Evolutionary conservation across 2,329 filamentous ascomycete species (phyloP).

Genomic region (Aspergillus brunneoviolaceus): DNA sequence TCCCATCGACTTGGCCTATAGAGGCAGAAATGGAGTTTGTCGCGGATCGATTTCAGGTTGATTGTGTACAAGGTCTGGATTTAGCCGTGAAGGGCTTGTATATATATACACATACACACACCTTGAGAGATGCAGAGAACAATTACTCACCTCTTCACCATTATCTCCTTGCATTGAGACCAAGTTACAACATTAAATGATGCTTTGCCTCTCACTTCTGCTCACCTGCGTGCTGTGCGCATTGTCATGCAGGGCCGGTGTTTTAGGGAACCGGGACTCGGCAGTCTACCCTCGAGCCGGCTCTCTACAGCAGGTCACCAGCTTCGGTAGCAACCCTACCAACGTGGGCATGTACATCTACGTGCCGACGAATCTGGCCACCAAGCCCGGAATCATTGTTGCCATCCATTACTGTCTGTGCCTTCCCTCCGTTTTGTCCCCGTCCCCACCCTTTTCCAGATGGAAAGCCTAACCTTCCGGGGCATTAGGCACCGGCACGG

Average conservation of each 20-base stretch:
- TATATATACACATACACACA: background rate
- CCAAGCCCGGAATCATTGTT: conserved; percentile 54
- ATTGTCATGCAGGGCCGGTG: conserved; percentile 9
- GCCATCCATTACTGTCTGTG: conserved; percentile 57
- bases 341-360: conserved; percentile 56
- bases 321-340: conserved; percentile 49
- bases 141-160: background rate
- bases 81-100: background rate
- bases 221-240: conserved; percentile 9
- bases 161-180: background rate
- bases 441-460: background rate
- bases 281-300: conserved; percentile 13
- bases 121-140: background rate
- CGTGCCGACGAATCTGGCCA: conserved; percentile 45
- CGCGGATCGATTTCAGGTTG: background rate
- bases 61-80: background rate
- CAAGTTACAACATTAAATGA: background rate
- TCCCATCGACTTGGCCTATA: background rate
- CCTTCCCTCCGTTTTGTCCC: no score
- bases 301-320: conserved; percentile 33
- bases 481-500: conserved; percentile 18
- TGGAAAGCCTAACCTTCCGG: background rate
- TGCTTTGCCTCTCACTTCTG: conserved; percentile 1
- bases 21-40: background rate
- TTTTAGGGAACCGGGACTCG: background rate